phyloP scores from a whole-genome alignment of 2,329 filamentous ascomycete species.

The Hypoxylon sp. region DNA sequence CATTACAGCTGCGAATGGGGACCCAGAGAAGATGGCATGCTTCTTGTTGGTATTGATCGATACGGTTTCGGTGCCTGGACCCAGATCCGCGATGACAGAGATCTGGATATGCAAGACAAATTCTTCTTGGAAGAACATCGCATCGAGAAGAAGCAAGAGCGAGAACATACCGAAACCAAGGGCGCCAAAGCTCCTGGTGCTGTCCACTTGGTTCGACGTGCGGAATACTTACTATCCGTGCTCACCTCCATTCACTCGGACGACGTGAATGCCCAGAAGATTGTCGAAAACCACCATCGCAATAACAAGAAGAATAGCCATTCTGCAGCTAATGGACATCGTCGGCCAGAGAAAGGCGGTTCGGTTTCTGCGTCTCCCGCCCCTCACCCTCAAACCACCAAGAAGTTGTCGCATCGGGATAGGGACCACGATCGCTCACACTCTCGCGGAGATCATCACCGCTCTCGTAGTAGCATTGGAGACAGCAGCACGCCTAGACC shows the following conservation, averaged over 20 bases:
- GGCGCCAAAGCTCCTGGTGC: slow-evolving; percentile 94
- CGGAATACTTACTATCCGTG: slow-evolving; percentile 95
- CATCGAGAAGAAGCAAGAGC: slow-evolving; percentile 97
- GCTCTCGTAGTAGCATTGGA: slow-evolving; percentile 63
- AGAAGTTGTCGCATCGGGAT: slow-evolving; percentile 62
- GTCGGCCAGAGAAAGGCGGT: slow-evolving; percentile 67
- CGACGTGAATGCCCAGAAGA: slow-evolving; percentile 79
- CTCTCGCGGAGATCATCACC: slow-evolving; percentile 60
- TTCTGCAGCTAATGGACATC: slow-evolving; percentile 67
- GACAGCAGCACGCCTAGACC: slow-evolving; percentile 64
- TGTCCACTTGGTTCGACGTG: slow-evolving; percentile 92
- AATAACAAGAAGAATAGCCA: slow-evolving; percentile 83
- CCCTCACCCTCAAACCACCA: slow-evolving; percentile 67
- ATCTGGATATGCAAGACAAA: slow-evolving; percentile 87
- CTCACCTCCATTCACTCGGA: slow-evolving; percentile 85
- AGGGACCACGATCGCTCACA: slow-evolving; percentile 58
- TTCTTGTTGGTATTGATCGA: slow-evolving; percentile 90
- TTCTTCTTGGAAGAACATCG: slow-evolving; percentile 97
- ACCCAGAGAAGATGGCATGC: slow-evolving; percentile 94
- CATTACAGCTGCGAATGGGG: slow-evolving; percentile 95
- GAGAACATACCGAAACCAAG: slow-evolving; percentile 80
- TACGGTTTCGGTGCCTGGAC: slow-evolving; percentile 97
- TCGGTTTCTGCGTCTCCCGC: slow-evolving; percentile 79
- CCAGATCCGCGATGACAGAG: slow-evolving; percentile 90
- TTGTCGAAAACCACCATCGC: slow-evolving; percentile 91